Evolutionary conservation across 306 rosid genomes (phyloP).

Genomic region (Vicia faba): DNA sequence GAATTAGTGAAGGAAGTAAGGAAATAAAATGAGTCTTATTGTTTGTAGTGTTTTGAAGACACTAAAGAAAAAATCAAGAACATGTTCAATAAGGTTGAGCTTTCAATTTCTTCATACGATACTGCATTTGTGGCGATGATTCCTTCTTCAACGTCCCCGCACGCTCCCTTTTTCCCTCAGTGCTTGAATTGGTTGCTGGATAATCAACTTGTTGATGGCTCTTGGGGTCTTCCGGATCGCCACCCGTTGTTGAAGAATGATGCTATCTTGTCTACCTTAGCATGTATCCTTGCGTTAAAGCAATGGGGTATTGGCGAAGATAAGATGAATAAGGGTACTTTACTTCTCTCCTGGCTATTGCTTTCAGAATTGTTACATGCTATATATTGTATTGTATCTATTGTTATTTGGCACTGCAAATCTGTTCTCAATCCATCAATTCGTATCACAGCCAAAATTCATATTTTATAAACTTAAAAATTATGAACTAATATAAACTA

Average conservation of each 20-base stretch:
- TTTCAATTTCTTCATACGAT: conserved; percentile 77
- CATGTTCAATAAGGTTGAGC: conserved; percentile 69
- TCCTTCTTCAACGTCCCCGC: conserved; percentile 57
- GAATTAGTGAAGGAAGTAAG: too few species aligned
- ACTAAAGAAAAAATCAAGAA: conserved; percentile 59
- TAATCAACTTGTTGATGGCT: conserved; percentile 77
- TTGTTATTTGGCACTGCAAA: too few species aligned
- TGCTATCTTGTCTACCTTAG: conserved; percentile 74
- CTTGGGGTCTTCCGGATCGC: conserved; percentile 64
- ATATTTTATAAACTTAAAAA: too few species aligned
- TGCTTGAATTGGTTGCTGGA: conserved; percentile 74
- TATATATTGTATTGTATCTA: too few species aligned
- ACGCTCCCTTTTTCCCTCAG: conserved; percentile 67
- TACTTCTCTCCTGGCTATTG: conserved; percentile 13
- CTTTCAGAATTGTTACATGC: not conserved
- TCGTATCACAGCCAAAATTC: too few species aligned
- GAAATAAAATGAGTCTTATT: conserved; percentile 11
- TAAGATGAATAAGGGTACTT: conserved; percentile 62
- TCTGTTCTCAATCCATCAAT: too few species aligned
- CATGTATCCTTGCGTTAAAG: conserved; percentile 69
- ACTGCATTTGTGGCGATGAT: conserved; percentile 97
- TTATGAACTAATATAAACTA: too few species aligned
- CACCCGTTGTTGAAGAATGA: conserved; percentile 62
- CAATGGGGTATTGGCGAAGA: conserved; percentile 69
- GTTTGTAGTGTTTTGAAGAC: conserved; percentile 57